A percentile compares a stretch with the other conserved stretches of the same genome.
These are phyloP conservation scores for Mimosa bimucronata DNA, from an alignment of 306 rosid genomes.

Conservation along the genomic window DNA sequence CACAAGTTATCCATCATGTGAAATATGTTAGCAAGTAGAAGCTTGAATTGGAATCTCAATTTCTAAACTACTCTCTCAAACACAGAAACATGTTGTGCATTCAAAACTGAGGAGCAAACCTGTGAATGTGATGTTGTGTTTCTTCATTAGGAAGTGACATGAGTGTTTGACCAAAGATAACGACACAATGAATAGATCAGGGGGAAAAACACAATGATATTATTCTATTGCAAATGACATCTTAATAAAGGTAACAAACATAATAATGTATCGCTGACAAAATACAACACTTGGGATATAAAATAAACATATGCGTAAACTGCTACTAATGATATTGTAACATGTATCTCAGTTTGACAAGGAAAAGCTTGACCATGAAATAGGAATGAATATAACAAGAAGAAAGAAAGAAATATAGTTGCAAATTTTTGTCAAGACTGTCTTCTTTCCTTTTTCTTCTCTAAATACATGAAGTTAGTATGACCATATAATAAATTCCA, in stretches of 20 bases:
- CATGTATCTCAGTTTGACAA: background rate
- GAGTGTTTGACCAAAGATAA: too few relatives aligned
- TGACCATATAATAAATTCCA: conserved; percentile 19
- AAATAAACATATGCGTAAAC: background rate
- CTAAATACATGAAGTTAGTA: background rate
- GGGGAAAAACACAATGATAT: conserved; percentile 31
- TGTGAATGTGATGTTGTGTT: conserved; percentile 53
- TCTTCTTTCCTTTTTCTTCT: background rate
- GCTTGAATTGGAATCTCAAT: conserved; percentile 20
- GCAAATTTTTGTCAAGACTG: background rate
- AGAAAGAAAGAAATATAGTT: background rate
- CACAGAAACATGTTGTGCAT: background rate
- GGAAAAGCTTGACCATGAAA: conserved; percentile 11
- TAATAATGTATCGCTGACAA: background rate
- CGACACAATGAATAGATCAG: too few relatives aligned
- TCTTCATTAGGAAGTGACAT: conserved; percentile 75
- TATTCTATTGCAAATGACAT: conserved; percentile 3
- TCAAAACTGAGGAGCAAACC: conserved; percentile 53
- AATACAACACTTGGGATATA: background rate
- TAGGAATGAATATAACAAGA: background rate
- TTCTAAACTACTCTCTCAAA: conserved; percentile 13
- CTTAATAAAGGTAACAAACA: conserved; percentile 18
- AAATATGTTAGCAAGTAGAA: background rate
- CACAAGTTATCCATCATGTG: conserved; percentile 13
- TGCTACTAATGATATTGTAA: conserved; percentile 19